Evolutionary conservation across 371 early-diverging fungal species (phyloP).

Genomic region (Mortierella sp.): DNA sequence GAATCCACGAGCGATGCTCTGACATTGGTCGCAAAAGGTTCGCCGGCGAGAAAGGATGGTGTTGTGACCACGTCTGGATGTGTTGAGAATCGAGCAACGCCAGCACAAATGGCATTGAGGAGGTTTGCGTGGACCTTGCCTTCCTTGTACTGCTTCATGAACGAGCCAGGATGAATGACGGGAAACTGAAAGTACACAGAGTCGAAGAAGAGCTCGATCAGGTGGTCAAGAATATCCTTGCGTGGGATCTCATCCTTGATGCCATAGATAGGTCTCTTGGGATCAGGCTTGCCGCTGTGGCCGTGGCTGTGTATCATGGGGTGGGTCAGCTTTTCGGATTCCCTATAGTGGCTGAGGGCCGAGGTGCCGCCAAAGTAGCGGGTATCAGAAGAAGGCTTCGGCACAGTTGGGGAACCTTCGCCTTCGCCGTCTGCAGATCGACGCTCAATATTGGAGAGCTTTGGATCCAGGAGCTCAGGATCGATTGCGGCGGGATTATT

Average conservation of each 20-base stretch:
- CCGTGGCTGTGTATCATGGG: not conserved
- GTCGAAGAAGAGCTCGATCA: conserved; percentile 64
- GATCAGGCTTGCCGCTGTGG: not conserved
- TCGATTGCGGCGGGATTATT: conserved; percentile 39
- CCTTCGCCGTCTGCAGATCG: conserved; percentile 11
- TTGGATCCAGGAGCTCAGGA: conserved; percentile 23
- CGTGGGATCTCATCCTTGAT: conserved; percentile 53
- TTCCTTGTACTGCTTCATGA: conserved; percentile 49
- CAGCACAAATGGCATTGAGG: conserved; percentile 52
- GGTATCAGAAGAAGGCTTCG: conserved; percentile 5
- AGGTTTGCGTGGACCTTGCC: conserved; percentile 48
- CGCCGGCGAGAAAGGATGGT: conserved; percentile 53
- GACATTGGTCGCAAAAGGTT: conserved; percentile 53
- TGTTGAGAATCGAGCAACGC: conserved; percentile 53
- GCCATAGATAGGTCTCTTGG: conserved; percentile 38
- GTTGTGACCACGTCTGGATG: conserved; percentile 49
- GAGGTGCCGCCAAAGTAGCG: conserved; percentile 42
- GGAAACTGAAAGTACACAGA: conserved; percentile 66
- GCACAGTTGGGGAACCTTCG: not conserved
- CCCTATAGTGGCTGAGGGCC: conserved; percentile 10
- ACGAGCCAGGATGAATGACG: conserved; percentile 59
- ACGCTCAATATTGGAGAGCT: not conserved
- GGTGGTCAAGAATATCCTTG: conserved; percentile 63
- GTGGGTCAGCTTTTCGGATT: not conserved
- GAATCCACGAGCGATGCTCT: conserved; percentile 40